Percentiles rank a stretch among this genome's conserved stretches.
Conservation (phyloP, 805 yeast species). For the Nakazawaea siamensis region DNA sequence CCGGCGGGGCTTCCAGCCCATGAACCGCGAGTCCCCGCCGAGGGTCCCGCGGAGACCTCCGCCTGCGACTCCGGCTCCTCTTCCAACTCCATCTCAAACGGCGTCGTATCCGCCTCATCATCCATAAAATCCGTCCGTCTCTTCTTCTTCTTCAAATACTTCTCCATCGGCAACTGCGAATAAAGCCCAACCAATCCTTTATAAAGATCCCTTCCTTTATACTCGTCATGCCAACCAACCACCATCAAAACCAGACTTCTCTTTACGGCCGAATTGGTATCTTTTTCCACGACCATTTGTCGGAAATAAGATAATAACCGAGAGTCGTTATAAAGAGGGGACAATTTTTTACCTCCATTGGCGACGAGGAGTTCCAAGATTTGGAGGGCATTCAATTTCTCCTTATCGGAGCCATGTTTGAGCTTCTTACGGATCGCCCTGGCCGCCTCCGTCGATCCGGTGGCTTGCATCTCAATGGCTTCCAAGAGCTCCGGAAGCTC, state of each 20-base stretch:
- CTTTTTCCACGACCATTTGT: slow-evolving; percentile 31
- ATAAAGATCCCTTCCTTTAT: slow-evolving; percentile 40
- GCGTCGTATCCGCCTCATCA: slow-evolving; percentile 37
- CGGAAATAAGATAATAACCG: slow-evolving; percentile 58
- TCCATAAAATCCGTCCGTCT: slow-evolving; percentile 34
- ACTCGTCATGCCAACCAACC: slow-evolving; percentile 59
- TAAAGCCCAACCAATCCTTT: slow-evolving; percentile 39
- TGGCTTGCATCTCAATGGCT: slow-evolving; percentile 31
- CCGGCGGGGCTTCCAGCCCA: slow-evolving; percentile 14
- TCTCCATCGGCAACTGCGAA: slow-evolving; percentile 30
- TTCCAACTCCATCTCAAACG: too few relatives aligned
- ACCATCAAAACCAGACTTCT: slow-evolving; percentile 43
- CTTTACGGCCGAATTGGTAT: slow-evolving; percentile 33
- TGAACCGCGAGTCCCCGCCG: slow-evolving; percentile 1
- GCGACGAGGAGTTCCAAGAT: slow-evolving; percentile 52
- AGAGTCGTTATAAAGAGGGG: slow-evolving; percentile 54
- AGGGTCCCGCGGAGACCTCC: slow-evolving; percentile 17
- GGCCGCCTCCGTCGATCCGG: slow-evolving; percentile 71
- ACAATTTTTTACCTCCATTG: slow-evolving; percentile 38
- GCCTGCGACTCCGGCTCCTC: too few relatives aligned
- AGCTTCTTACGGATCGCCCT: slow-evolving; percentile 82
- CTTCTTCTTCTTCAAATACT: slow-evolving; percentile 7
- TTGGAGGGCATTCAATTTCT: slow-evolving; percentile 58
- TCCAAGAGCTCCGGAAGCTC: slow-evolving; percentile 54
- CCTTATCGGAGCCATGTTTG: slow-evolving; percentile 67